A percentile compares a stretch with the other conserved stretches of the same genome.
These are phyloP conservation scores for Lumnitzera racemosa DNA, from an alignment of 345 rosid genomes.

Conservation along the genomic window DNA sequence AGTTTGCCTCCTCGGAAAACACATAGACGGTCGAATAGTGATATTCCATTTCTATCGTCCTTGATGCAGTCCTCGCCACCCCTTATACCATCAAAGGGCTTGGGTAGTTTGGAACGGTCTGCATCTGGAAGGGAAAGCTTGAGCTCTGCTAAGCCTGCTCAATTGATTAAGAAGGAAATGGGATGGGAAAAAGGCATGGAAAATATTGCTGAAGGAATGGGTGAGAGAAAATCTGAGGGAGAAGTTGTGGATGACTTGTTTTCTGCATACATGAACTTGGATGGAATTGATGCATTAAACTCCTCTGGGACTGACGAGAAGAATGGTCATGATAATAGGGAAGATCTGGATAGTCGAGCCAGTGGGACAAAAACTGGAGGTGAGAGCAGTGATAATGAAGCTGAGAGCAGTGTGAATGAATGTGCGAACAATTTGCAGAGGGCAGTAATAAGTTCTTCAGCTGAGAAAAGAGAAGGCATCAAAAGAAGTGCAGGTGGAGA, in stretches of 20 bases:
- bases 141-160: conserved; percentile 29
- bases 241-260: conserved; percentile 83
- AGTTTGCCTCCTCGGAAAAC: conserved; percentile 74
- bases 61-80: conserved; percentile 54
- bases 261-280: conserved; percentile 94
- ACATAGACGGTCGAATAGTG: conserved; percentile 84
- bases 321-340: conserved; percentile 58
- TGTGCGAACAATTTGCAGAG: conserved; percentile 34
- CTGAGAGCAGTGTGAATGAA: conserved; percentile 81
- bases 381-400: conserved; percentile 88
- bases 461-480: conserved; percentile 60
- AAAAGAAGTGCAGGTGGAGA: conserved; percentile 81
- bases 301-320: conserved; percentile 74
- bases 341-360: conserved; percentile 83
- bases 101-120: conserved; percentile 40
- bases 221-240: conserved; percentile 73
- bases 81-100: conserved; percentile 40
- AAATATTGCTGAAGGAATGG: conserved; percentile 45
- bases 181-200: conserved; percentile 49
- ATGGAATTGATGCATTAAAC: conserved; percentile 70
- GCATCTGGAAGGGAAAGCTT: conserved; percentile 37
- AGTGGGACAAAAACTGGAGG: conserved; percentile 88
- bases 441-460: conserved; percentile 30
- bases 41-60: conserved; percentile 62
- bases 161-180: conserved; percentile 42